Percentiles rank a stretch among this genome's conserved stretches.
Conservation (phyloP, 2,329 filamentous ascomycete species). For the Erysiphe pulchra region DNA sequence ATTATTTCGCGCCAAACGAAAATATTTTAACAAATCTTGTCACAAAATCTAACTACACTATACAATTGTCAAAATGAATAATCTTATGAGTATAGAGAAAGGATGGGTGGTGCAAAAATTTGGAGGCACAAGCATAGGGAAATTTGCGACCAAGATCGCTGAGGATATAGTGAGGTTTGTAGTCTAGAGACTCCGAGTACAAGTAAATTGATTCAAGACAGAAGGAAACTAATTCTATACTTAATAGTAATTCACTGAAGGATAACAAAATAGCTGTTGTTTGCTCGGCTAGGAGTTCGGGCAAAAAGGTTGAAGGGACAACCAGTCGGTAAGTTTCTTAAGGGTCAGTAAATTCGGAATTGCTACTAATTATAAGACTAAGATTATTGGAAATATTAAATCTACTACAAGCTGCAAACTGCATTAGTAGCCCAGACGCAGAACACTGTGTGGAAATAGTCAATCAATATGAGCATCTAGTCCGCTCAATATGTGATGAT, state of each 20-base stretch:
- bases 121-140: conserved; percentile 83
- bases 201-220: neutral
- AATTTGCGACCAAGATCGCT: conserved; percentile 58
- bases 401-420: conserved; percentile 19
- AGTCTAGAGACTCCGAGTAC: neutral
- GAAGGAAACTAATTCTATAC: neutral
- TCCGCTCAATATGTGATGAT: conserved; percentile 59
- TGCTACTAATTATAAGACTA: neutral
- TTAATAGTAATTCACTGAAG: conserved; percentile 28
- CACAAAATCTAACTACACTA: no score
- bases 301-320: conserved; percentile 82
- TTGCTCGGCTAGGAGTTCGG: conserved; percentile 83
- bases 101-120: conserved; percentile 85
- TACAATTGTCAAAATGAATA: neutral
- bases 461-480: conserved; percentile 43
- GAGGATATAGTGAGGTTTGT: conserved; percentile 40
- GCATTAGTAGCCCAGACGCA: conserved; percentile 24
- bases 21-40: no score
- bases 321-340: conserved; percentile 54
- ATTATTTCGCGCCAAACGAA: no score
- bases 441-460: conserved; percentile 25
- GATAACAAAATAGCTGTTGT: conserved; percentile 67
- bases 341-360: neutral
- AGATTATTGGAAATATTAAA: conserved; percentile 30
- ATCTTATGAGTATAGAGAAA: neutral